Evolutionary conservation across 2,329 filamentous ascomycete genomes (phyloP).

Genomic region (Colletotrichum sp.): DNA sequence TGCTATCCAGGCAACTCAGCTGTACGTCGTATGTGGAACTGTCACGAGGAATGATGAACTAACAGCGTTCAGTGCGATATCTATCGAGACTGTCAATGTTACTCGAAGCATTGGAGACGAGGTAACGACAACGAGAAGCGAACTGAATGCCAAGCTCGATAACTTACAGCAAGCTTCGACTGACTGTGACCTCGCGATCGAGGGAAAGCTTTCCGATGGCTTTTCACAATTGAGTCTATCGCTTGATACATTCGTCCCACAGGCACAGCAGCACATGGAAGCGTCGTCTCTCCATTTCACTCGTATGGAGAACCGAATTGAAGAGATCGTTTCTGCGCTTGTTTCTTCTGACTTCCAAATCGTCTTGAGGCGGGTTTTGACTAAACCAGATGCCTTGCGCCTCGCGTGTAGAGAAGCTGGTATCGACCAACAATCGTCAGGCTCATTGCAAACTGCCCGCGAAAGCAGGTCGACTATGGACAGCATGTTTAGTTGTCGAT

Average conservation of each 20-base stretch:
- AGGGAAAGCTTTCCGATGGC: accelerated
- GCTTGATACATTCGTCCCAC: accelerated
- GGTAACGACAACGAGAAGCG: background rate
- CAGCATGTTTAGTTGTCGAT: background rate
- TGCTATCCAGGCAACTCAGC: background rate
- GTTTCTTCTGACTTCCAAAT: accelerated
- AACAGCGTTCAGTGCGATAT: background rate
- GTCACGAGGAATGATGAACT: background rate
- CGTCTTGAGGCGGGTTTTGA: too few relatives aligned
- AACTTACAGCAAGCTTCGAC: accelerated
- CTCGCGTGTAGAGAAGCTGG: too few relatives aligned
- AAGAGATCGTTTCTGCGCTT: too few relatives aligned
- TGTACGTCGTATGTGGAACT: accelerated
- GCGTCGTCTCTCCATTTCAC: accelerated
- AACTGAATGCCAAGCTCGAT: background rate
- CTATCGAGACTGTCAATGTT: accelerated
- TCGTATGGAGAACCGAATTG: too few relatives aligned
- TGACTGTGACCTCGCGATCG: accelerated
- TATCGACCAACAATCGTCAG: accelerated
- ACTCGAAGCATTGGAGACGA: background rate
- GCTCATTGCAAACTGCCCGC: accelerated
- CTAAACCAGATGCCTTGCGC: too few relatives aligned
- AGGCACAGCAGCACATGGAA: too few relatives aligned
- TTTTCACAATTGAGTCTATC: background rate
- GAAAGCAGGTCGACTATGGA: accelerated